Evolutionary conservation across 1,284 basidiomycete genomes (phyloP), one percentile per base, ranked within the genome.

Genomic region (Cryptococcus maquisensis): DNA sequence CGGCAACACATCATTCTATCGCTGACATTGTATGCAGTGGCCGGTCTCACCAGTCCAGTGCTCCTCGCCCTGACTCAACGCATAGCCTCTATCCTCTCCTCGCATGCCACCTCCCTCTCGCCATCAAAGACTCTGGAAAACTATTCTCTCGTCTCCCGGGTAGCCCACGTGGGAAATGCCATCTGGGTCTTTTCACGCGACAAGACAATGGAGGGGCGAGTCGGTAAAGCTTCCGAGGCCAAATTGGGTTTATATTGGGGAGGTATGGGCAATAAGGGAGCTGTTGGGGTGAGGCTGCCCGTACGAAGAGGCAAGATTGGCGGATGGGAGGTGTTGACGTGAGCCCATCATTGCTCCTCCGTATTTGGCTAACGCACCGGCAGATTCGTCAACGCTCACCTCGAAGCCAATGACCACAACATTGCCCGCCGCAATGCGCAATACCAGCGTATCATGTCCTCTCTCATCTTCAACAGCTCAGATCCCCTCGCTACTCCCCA

Each of bases 251-350:
- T 76, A 10, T 75, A 68, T 56, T 77, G 78, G 47, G 67, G 77
- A 23, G 81, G 80, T 1, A 88, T 98, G 88, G 91, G 91, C 12
- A 98, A 98, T 78, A 98, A 98, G 76, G 92, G 91, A 24, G 94
- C 90, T 0, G 92, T 96, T 2, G 94, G 89, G 16, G 81, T 92
- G 37, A 82, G 94, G 45, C 86, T 98, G 71, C 84, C 87, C 41
- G 79, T 95, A 23, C 75, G 68, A 38, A 54, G 73, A 47, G 66
- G 80, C 24, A 79, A 76, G 10, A 80, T 82, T 32, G 83, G 81
- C 7, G 66, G 64, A 6, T 79, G 51, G 88, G 88, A 94, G 71
- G 82, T 82, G 2, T 87, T 85, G 77, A 93, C 90, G 89, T 91
- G 76, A 73, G 87, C 82, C 52, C 32, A 37, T 12, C 36, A 15